Evolutionary conservation across 257 asterid species (phyloP), one percentile per base, ranked within the genome.

Genomic region (Solanum bulbocastanum): DNA sequence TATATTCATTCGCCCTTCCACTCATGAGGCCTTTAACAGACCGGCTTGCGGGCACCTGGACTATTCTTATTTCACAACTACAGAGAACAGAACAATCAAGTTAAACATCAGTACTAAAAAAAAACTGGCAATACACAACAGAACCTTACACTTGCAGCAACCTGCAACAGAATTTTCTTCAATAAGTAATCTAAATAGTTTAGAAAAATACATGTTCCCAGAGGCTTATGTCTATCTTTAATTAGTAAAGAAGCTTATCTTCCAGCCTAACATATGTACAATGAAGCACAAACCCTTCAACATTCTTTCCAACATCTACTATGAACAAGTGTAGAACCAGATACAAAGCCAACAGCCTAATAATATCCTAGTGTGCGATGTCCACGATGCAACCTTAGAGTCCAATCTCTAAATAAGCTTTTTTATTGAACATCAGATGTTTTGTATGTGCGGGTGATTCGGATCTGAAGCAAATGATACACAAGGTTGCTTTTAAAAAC

Each of bases 361-460:
- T 22, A 86, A 15, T 44, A 69, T 66, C 71, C 81, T 39, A 37
- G 44, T 69, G 82, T 71, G 44, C 9, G 22, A 86, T 46, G 44
- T n/a, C 69, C 8, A 40, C n/a, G 36, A n/a, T 13, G 32, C 69
- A 49, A 20, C 44, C 49, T 82, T 66, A 40, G 69, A 86, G 83
- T 37, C n/a, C 73, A 27, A 78, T 25, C 86, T 65, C 56, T 8
- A 60, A 56, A 16, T 44, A 66, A 81, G 33, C 78, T 44, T 42
- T 85, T 74, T 79, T 87, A 72, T 66, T 90, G 90, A 79, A 40
- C 93, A 16, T 94, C 85, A 76, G 91, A 87, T 58, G 90, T 90
- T 83, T 84, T 89, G 88, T 93, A 92, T n/a, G 96, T 91, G 89
- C 98, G 98, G 81, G 93, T 90, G 66, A 96, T 90, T 74, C 99